phyloP scores from a whole-genome alignment of 106 monocot species.

The Acorus calamus region DNA sequence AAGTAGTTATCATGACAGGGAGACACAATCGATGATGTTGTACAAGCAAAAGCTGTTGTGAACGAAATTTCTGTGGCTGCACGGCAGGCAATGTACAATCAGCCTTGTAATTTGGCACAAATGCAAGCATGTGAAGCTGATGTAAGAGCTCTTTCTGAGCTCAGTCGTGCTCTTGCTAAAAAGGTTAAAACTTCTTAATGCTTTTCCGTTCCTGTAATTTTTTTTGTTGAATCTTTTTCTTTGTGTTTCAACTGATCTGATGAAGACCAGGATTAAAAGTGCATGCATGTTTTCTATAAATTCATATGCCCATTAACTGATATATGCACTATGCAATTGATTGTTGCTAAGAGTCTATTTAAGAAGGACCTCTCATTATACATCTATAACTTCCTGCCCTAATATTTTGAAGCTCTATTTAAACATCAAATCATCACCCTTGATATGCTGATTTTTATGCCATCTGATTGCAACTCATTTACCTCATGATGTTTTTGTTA shows the following conservation, averaged over 20 bases:
- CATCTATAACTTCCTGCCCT: too few species aligned
- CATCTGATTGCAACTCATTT: too few species aligned
- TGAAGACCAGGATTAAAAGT: too few species aligned
- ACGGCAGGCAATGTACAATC: slow-evolving; percentile 83
- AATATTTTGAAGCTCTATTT: too few species aligned
- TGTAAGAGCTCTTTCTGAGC: slow-evolving; percentile 84
- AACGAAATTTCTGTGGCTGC: slow-evolving; percentile 82
- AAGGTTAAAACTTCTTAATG: slow-evolving; percentile 51
- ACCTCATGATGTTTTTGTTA: too few species aligned
- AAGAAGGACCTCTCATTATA: too few species aligned
- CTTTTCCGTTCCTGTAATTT: neutral
- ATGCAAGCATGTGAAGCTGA: slow-evolving; percentile 96
- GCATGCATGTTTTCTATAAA: too few species aligned
- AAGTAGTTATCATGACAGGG: slow-evolving; percentile 43
- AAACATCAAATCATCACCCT: too few species aligned
- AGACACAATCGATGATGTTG: slow-evolving; percentile 73
- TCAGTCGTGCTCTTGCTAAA: slow-evolving; percentile 87
- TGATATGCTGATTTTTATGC: too few species aligned
- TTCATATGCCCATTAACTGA: too few species aligned
- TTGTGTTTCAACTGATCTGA: neutral
- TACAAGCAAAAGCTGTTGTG: slow-evolving; percentile 78
- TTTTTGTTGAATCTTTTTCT: neutral
- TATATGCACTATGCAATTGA: too few species aligned
- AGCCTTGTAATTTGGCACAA: slow-evolving; percentile 77
- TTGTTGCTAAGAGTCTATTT: too few species aligned